Evolutionary conservation across 2,329 filamentous ascomycete species (phyloP), one percentile per base, ranked within the genome.

Genomic region (Nothophoma quercina): DNA sequence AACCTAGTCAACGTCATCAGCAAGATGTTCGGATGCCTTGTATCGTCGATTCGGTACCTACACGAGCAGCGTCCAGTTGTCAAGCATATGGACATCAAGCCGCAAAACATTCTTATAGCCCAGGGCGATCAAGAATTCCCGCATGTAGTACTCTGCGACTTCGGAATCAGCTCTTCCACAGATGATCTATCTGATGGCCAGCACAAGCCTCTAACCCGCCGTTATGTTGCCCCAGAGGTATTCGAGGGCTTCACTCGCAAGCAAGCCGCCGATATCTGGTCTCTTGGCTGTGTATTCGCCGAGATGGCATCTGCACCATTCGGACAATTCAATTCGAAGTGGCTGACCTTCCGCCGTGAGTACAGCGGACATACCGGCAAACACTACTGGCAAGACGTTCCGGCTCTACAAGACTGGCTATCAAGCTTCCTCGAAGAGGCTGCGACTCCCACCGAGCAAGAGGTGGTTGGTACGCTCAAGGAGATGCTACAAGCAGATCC

Each of bases 231-330:
- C 1, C 73, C 71, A 1, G 73, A 75, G 48, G 68, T 72, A 4
- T 60, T 65, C 2, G 56, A 59, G n/a, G 64, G 66, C 25, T 56
- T 59, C 15, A 56, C 55, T 28, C 68, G 71, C 29, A 66, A 67
- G 23, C 58, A 64, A 52, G 64, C 69, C n/a, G 66, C 73, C 6
- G 93, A 99, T 70, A 88, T 98, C 54, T 99, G 95, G 95, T 96
- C 92, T 15, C 83, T 99, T 10, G 93, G 95, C 44, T 99, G 95
- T 70, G 95, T 99, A 33, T 91, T 99, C 61, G 83, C 96, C 25
- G 95, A 99, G 75, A 98, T 99, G 93, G 91, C 91, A 21, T 60
- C 63, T 19, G 56, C 64, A 26, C 52, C 67, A 6, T 66, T 69
- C 21, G 51, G 59, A 32, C 58, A 63, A 40, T 51, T 57, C 38